Base-by-base conservation (phyloP, 331 rosid genomes). In the Malus hybrid region DNA sequence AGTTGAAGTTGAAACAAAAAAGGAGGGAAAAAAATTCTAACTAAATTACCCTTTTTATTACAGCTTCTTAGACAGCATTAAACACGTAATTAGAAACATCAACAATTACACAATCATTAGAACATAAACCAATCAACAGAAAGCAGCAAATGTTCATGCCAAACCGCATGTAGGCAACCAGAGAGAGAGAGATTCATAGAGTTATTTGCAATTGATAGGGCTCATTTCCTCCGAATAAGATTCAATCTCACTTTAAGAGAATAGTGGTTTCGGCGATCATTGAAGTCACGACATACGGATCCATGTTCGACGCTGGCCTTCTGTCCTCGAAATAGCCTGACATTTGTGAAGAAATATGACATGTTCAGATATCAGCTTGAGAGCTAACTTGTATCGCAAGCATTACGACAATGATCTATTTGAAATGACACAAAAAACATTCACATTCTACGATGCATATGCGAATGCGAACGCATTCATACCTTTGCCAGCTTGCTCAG, bases 231-330 rank as follows among this genome's bases (percentile, higher is more conserved):
- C 52, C 44, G 63, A 9, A 28, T 20, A 20, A 6, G 28, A 31
- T 20, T 20, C 8, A 4, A 12, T 12, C 60, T 33, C 24, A 81
- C 73, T 87, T 80, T 79, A 65, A 39, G n/a, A 87, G 82, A 76
- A 87, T 77, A 19, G 88, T 82, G 61, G 91, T 85, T 50, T 87
- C 88, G 2, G 88, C 91, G 3, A 87, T 80, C 87, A 80, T 72
- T 16, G 91, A 87, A 6, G 88, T 87, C 22, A 87, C 91, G 1
- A 82, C 54, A 52, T 87, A 87, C 0, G 90, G 90, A 77, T 87
- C 90, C 90, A 87, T 84, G 79, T 84, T 87, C n/a, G 90, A 84
- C 13, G 88, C 87, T 4, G 88, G 91, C 82, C 88, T 80, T 63
- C 88, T 46, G 70, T 87, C 91, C 67, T 87, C 91, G 27, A 87